Percentiles rank a stretch among this genome's conserved stretches.
Evolutionary conservation across 2,329 filamentous ascomycete genomes (phyloP).

Genomic region (Paradendryphiella salina): DNA sequence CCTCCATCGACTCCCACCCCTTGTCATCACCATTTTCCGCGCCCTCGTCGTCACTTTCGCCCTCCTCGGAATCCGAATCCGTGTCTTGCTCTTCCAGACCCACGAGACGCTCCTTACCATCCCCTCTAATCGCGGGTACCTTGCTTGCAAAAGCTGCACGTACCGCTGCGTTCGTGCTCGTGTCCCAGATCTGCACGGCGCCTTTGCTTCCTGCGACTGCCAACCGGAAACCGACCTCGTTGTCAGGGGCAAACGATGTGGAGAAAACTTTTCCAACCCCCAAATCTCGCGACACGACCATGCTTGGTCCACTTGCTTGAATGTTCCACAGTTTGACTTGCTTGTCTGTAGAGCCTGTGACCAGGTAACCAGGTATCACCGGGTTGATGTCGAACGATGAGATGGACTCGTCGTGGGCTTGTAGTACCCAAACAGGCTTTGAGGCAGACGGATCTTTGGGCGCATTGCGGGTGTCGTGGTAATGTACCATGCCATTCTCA

Average conservation of each 20-base stretch:
- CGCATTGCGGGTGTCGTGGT: constrained; percentile 80
- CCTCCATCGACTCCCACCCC: constrained; percentile 50
- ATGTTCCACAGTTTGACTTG: constrained; percentile 98
- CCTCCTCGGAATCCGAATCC: constrained; percentile 62
- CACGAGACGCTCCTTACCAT: constrained; percentile 74
- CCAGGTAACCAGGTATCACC: constrained; percentile 87
- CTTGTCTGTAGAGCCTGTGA: constrained; percentile 90
- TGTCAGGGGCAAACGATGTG: constrained; percentile 84
- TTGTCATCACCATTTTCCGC: constrained; percentile 40
- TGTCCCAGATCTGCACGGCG: constrained; percentile 92
- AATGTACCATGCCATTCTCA: constrained; percentile 88
- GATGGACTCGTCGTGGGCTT: constrained; percentile 91
- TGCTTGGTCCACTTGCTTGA: constrained; percentile 74
- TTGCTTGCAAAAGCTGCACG: constrained; percentile 79
- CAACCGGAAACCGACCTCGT: constrained; percentile 87
- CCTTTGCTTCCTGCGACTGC: constrained; percentile 95
- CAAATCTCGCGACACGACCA: constrained; percentile 89
- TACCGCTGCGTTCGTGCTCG: constrained; percentile 86
- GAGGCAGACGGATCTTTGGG: constrained; percentile 72
- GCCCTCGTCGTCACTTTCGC: constrained; percentile 50
- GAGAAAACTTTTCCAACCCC: constrained; percentile 96
- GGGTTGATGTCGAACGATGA: constrained; percentile 93
- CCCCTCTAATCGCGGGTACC: constrained; percentile 62
- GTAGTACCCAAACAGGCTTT: constrained; percentile 90
- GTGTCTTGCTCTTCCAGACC: constrained; percentile 68